Conservation (phyloP, 1,284 basidiomycete species). For the Sutorius eximius region DNA sequence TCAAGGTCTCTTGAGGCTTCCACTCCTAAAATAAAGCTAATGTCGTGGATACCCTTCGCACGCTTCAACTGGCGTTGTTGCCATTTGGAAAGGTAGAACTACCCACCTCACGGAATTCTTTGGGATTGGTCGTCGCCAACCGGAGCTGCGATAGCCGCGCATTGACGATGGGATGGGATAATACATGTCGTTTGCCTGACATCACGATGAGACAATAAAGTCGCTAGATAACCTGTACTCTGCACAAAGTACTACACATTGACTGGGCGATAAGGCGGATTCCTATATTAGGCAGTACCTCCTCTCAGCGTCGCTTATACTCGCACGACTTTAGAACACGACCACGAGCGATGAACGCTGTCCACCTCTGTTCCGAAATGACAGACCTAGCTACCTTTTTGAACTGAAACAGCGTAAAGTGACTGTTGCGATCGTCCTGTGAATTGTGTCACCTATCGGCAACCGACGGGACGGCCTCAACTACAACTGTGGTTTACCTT, state of each 20-base stretch:
- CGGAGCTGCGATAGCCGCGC: slow-evolving; percentile 73
- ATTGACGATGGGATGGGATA: slow-evolving; percentile 74
- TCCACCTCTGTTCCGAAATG: slow-evolving; percentile 63
- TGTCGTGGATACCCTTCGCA: slow-evolving; percentile 61
- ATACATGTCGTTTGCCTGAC: slow-evolving; percentile 46
- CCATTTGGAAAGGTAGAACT: background rate
- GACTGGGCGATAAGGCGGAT: background rate
- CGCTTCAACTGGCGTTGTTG: slow-evolving; percentile 3
- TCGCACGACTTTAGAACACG: slow-evolving; percentile 87
- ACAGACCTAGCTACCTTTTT: slow-evolving; percentile 56
- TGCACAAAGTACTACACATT: too few relatives aligned
- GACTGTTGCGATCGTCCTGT: slow-evolving; percentile 80
- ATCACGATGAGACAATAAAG: slow-evolving; percentile 12
- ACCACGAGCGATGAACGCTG: slow-evolving; percentile 59
- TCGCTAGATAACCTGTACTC: background rate
- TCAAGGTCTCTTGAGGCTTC: slow-evolving; percentile 71
- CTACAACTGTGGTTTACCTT: slow-evolving; percentile 53
- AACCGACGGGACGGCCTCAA: background rate
- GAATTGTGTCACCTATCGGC: slow-evolving; percentile 4
- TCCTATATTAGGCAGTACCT: slow-evolving; percentile 5
- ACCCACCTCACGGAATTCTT: slow-evolving; percentile 77
- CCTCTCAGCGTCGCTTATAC: slow-evolving; percentile 84
- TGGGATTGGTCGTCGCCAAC: slow-evolving; percentile 58
- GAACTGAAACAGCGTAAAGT: slow-evolving; percentile 89
- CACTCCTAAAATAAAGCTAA: slow-evolving; percentile 71